phyloP scores from a whole-genome alignment of 2,329 filamentous ascomycete genomes.

The Penicillium digitatum region DNA sequence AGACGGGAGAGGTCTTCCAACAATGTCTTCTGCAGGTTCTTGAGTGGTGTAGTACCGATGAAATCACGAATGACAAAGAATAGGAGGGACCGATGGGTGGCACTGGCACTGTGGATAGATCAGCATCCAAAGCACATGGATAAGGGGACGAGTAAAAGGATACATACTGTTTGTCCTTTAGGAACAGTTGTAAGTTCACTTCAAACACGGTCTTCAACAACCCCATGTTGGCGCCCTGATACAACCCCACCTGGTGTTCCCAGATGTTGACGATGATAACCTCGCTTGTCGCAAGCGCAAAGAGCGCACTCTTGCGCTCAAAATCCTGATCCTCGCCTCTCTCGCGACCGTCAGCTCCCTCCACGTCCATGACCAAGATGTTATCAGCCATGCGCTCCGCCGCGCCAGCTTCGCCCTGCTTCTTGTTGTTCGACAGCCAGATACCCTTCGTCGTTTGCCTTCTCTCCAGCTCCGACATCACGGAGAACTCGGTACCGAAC shows the following conservation, averaged over 20 bases:
- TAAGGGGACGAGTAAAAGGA: background rate
- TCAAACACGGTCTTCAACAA: conserved; percentile 98
- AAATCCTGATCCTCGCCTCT: conserved; percentile 98
- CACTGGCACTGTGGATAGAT: conserved; percentile 62
- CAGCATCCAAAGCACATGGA: conserved; percentile 8
- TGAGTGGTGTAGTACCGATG: conserved; percentile 82
- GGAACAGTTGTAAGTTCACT: conserved; percentile 93
- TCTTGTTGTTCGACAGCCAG: conserved; percentile 98
- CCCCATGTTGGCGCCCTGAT: conserved; percentile 98
- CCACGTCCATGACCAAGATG: conserved; percentile 98
- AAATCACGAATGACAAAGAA: conserved; percentile 99
- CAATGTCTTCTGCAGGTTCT: conserved; percentile 84
- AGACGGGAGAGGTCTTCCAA: conserved; percentile 87
- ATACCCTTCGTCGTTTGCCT: conserved; percentile 98
- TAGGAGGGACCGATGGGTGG: conserved; percentile 80
- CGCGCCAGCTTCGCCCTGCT: conserved; percentile 37
- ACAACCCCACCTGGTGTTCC: conserved; percentile 97
- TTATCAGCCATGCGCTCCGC: conserved; percentile 80
- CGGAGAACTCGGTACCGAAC: conserved; percentile 92
- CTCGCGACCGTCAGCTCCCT: conserved; percentile 94
- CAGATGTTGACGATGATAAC: conserved; percentile 98
- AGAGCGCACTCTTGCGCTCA: conserved; percentile 95
- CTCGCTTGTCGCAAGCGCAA: conserved; percentile 94
- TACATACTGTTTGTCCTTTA: conserved; percentile 85
- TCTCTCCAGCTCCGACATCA: conserved; percentile 93